A percentile compares a stretch with the other conserved stretches of the same genome.
Evolutionary conservation across 2,329 filamentous ascomycete species (phyloP).

Genomic region (Myriosclerotinia duriaeana): DNA sequence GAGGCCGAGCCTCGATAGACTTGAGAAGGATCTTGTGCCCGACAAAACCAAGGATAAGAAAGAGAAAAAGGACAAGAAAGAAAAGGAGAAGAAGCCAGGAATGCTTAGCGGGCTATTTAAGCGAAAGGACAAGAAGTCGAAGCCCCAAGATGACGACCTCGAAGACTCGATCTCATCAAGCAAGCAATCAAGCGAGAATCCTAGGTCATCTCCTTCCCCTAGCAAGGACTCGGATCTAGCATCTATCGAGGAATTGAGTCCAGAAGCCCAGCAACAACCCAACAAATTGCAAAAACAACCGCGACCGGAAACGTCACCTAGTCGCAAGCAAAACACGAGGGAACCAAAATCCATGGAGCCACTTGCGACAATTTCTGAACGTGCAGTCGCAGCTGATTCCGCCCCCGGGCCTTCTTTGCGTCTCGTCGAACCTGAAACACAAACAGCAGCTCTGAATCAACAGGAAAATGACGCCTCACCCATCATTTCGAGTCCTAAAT

Average conservation of each 20-base stretch:
- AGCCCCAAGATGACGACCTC: constrained; percentile 55
- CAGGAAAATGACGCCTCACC: constrained; percentile 37
- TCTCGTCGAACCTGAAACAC: constrained; percentile 37
- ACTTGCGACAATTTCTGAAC: constrained; percentile 34
- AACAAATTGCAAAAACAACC: constrained; percentile 71
- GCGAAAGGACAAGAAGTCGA: constrained; percentile 48
- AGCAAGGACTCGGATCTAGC: constrained; percentile 40
- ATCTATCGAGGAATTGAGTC: constrained; percentile 33
- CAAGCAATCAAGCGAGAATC: constrained; percentile 47
- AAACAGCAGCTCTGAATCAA: constrained; percentile 32
- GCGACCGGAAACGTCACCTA: constrained; percentile 34
- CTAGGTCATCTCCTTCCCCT: constrained; percentile 36
- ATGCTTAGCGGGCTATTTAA: constrained; percentile 64
- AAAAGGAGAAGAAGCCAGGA: constrained; percentile 50
- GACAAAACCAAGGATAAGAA: constrained; percentile 72
- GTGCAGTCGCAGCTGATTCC: constrained; percentile 33
- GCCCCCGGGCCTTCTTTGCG: constrained; percentile 38
- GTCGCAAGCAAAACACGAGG: constrained; percentile 30
- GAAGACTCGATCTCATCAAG: constrained; percentile 35
- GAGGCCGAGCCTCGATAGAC: constrained; percentile 70
- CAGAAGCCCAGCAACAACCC: constrained; percentile 52
- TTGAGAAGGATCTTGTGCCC: constrained; percentile 65
- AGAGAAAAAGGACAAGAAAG: constrained; percentile 59
- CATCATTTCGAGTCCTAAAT: constrained; percentile 44
- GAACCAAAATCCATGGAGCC: constrained; percentile 33